A percentile compares a stretch with the other conserved stretches of the same genome.
Evolutionary conservation across 78 protist species (phyloP).

Genomic region (Salpingoeca rosetta): DNA sequence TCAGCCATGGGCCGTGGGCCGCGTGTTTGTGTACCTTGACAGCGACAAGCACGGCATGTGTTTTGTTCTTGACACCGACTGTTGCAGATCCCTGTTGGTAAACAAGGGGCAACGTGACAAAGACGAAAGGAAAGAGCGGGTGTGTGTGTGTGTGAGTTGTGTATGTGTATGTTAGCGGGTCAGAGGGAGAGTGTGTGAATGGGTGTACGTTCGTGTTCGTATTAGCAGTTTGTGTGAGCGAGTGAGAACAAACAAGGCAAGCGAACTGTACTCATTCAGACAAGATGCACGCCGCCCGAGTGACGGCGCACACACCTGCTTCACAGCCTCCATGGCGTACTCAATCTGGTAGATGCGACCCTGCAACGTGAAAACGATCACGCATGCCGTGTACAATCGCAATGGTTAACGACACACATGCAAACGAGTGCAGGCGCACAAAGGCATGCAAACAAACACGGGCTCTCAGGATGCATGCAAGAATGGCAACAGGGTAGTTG

Average conservation of each 20-base stretch:
- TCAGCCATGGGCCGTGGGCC: background rate
- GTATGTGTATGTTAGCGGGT: background rate
- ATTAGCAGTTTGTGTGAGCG: too few species aligned
- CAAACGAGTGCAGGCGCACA: too few species aligned
- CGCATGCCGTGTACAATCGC: too few species aligned
- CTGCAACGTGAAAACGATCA: background rate
- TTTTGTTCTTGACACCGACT: conserved; percentile 40
- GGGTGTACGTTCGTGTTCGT: background rate
- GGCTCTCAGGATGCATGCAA: too few species aligned
- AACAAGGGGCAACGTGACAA: background rate
- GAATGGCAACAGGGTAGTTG: too few species aligned
- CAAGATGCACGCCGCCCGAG: too few species aligned
- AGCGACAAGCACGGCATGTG: conserved; percentile 69
- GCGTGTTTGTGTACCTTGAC: conserved; percentile 46
- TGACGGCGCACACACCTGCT: conserved; percentile 73
- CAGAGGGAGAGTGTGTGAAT: background rate
- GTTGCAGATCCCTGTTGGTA: background rate
- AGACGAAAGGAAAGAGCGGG: background rate
- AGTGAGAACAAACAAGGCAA: too few species aligned
- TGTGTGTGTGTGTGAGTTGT: too few species aligned
- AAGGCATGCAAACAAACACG: background rate
- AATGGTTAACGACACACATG: too few species aligned
- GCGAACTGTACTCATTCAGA: too few species aligned
- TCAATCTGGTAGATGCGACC: conserved; percentile 93
- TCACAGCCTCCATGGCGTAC: conserved; percentile 97